Evolutionary conservation across 257 asterid genomes (phyloP).

Genomic region (Lantana camara): DNA sequence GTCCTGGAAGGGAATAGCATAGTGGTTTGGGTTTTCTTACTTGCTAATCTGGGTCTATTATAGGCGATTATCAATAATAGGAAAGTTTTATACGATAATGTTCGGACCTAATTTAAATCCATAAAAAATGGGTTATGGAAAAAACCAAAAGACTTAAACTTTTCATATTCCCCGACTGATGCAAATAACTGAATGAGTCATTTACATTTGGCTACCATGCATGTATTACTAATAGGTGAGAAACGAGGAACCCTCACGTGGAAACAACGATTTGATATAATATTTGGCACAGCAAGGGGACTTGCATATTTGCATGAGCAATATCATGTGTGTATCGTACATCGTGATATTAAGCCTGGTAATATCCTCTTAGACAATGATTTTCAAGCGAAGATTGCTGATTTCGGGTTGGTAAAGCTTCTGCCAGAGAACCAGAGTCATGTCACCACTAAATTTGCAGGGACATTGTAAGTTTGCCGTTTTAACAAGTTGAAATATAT

Average conservation of each 20-base stretch:
- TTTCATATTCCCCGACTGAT: too few relatives aligned
- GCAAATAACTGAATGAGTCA: not conserved
- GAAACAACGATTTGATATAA: conserved; percentile 75
- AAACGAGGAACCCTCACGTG: conserved; percentile 64
- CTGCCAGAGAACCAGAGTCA: conserved; percentile 76
- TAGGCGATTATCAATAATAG: too few relatives aligned
- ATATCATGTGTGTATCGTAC: conserved; percentile 70
- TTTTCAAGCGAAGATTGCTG: conserved; percentile 72
- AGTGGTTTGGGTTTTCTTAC: too few relatives aligned
- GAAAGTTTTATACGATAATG: too few relatives aligned
- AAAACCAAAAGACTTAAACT: too few relatives aligned
- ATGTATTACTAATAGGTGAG: conserved; percentile 46
- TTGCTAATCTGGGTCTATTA: too few relatives aligned
- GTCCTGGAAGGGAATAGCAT: too few relatives aligned
- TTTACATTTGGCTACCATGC: too few relatives aligned
- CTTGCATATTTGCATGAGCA: conserved; percentile 80
- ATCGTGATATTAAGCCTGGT: conserved; percentile 78
- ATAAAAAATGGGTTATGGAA: too few relatives aligned
- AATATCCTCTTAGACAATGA: conserved; percentile 66
- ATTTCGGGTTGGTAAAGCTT: conserved; percentile 82
- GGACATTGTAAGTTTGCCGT: conserved; percentile 64
- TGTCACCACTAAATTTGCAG: conserved; percentile 87
- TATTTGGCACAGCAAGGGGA: conserved; percentile 77
- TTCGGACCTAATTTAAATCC: too few relatives aligned
- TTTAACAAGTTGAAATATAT: too few relatives aligned